Conservation (phyloP, 2,329 filamentous ascomycete genomes). For the Corynespora cassiicola region DNA sequence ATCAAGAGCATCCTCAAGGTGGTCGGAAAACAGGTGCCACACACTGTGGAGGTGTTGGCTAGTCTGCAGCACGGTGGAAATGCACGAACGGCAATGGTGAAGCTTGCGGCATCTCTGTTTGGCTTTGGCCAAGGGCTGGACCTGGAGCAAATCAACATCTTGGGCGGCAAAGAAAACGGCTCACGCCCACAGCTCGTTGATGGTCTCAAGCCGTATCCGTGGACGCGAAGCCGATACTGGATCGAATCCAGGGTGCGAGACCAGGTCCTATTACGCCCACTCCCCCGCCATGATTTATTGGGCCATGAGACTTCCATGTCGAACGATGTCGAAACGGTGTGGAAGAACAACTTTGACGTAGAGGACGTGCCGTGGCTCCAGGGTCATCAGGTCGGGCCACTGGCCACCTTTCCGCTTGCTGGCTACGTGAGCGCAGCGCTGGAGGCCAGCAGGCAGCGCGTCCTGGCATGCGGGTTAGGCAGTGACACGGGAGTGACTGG, state of each 20-base stretch:
- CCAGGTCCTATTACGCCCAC: neutral
- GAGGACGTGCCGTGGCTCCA: constrained; percentile 53
- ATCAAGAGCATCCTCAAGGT: constrained; percentile 2
- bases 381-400: constrained; percentile 46
- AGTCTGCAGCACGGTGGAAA: neutral
- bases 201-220: constrained; percentile 1
- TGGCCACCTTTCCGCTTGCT: constrained; percentile 52
- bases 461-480: neutral
- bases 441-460: constrained; percentile 40
- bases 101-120: neutral
- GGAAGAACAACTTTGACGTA: constrained; percentile 18
- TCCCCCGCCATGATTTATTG: neutral
- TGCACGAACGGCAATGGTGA: constrained; percentile 1
- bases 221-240: constrained; percentile 1
- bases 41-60: neutral
- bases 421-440: constrained; percentile 53
- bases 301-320: neutral
- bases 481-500: neutral
- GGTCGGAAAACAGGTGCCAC: neutral
- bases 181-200: constrained; percentile 1
- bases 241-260: constrained; percentile 1
- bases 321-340: neutral
- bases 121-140: neutral
- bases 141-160: constrained; percentile 1
- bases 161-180: neutral